These are phyloP conservation scores for Eucalyptus cloeziana DNA, from an alignment of 345 rosid species.

Conservation along the genomic window DNA sequence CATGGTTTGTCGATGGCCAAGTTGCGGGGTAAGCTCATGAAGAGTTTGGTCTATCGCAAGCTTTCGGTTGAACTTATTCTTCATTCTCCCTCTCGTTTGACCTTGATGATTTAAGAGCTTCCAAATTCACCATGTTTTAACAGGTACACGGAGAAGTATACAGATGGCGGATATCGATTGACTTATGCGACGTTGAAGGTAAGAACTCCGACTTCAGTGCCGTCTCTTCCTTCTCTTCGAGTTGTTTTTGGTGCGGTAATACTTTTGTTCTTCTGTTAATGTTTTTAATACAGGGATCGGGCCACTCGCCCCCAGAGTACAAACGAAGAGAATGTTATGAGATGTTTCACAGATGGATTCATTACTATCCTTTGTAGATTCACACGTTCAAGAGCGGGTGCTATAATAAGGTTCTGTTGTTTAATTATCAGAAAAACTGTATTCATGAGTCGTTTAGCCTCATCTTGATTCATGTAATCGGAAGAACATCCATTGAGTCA, in stretches of 20 bases:
- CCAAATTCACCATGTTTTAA: not conserved
- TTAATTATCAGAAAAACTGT: not conserved
- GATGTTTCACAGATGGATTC: constrained; percentile 20
- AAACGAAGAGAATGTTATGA: constrained; percentile 7
- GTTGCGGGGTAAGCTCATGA: constrained; percentile 17
- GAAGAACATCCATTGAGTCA: not conserved
- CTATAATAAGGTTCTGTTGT: not conserved
- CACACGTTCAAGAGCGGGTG: not conserved
- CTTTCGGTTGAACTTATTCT: not conserved
- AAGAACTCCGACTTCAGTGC: not conserved
- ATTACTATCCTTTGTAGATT: constrained; percentile 12
- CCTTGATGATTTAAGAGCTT: not conserved
- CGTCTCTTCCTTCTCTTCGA: not conserved
- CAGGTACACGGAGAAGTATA: constrained; percentile 4
- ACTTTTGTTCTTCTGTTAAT: not conserved
- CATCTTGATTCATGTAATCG: not conserved
- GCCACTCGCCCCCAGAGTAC: constrained; percentile 16
- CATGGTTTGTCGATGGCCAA: constrained; percentile 19
- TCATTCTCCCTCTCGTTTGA: not conserved
- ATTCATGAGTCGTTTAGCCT: not conserved
- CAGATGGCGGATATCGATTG: constrained; percentile 1
- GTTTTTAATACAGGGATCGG: constrained; percentile 4
- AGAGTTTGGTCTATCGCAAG: not conserved
- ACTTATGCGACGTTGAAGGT: constrained; percentile 10
- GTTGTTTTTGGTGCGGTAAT: not conserved